These are phyloP conservation scores for Ceratobasidium sp. DNA, from an alignment of 1,284 basidiomycete species.

Conservation along the genomic window DNA sequence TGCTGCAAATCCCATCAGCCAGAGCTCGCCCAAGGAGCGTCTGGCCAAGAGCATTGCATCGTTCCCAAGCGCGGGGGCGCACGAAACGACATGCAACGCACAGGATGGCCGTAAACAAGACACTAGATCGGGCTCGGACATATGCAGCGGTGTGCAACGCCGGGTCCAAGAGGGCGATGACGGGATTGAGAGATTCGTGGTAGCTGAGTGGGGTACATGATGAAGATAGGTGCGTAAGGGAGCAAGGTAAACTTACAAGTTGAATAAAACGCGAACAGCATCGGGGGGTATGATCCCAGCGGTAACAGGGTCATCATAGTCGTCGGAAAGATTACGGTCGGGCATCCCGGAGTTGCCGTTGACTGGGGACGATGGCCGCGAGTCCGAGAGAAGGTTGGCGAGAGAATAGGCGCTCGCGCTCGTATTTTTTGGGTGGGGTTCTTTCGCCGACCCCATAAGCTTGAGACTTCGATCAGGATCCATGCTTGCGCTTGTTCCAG, in stretches of 20 bases:
- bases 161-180: slow-evolving; percentile 56
- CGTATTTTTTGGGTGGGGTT: slow-evolving; percentile 33
- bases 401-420: slow-evolving; percentile 27
- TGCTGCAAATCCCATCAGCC: slow-evolving; percentile 55
- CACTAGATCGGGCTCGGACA: slow-evolving; percentile 55
- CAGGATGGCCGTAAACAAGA: slow-evolving; percentile 59
- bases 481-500: slow-evolving; percentile 24
- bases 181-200: slow-evolving; percentile 50
- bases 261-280: slow-evolving; percentile 54
- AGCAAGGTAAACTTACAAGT: slow-evolving; percentile 51
- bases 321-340: slow-evolving; percentile 27
- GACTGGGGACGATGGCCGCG: slow-evolving; percentile 19
- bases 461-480: slow-evolving; percentile 41
- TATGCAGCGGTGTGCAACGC: slow-evolving; percentile 56
- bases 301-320: slow-evolving; percentile 53
- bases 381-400: slow-evolving; percentile 31
- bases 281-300: slow-evolving; percentile 52
- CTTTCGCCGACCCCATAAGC: slow-evolving; percentile 23
- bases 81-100: slow-evolving; percentile 58
- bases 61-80: slow-evolving; percentile 55
- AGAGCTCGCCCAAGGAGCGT: slow-evolving; percentile 57
- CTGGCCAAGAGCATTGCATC: slow-evolving; percentile 49
- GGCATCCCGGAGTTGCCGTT: not conserved
- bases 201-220: slow-evolving; percentile 1
- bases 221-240: not conserved